Evolutionary conservation across 1,284 basidiomycete genomes (phyloP), one percentile per base, ranked within the genome.

Genomic region (Cutaneotrichosporon sp.): DNA sequence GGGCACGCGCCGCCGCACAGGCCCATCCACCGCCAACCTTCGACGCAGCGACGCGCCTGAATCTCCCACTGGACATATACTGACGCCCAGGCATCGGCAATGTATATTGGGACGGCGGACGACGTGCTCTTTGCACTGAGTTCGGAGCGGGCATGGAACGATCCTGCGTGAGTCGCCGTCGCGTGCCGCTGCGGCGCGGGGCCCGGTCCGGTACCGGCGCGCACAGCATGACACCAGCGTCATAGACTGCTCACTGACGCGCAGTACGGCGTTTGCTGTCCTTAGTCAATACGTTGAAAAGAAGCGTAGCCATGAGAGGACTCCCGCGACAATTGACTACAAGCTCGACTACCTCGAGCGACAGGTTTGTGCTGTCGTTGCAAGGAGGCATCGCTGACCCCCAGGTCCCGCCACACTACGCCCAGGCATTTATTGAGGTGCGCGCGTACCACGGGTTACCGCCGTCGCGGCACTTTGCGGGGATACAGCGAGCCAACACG

Each of bases 321-420:
- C 45, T 1, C 55, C 56, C 20, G 15, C 18, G 14, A 65, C 70
- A 36, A 53, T 68, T n/a, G 42, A 55, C 14, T 20, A 42, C 10
- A 73, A 73, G 60, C 56, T 73, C 15, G 52, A 59, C 15, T 9
- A 47, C 13, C 51, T 70, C 14, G 71, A 73, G 52, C 38, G 52
- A 22, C 62, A 65, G 45, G 70, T 70, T 36, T 39, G 53, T 38
- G 18, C 4, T 22, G 8, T n/a, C 14, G 22, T 23, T n/a, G 36
- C 37, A 39, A 18, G 15, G 14, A 13, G 36, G 4, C 23, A 10
- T 18, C 44, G 23, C 41, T 26, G 48, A 26, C 26, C 48, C 17
- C n/a, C 43, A 58, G 56, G 26, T 55, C 8, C 49, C 46, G 5
- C 42, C 46, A 4, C 22, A 22, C n/a, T 58, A 15, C 26, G 52